Percentiles rank a stretch among this genome's conserved stretches.
phyloP scores from a whole-genome alignment of 2,329 filamentous ascomycete genomes.

The Chaetomiaceae sp. region DNA sequence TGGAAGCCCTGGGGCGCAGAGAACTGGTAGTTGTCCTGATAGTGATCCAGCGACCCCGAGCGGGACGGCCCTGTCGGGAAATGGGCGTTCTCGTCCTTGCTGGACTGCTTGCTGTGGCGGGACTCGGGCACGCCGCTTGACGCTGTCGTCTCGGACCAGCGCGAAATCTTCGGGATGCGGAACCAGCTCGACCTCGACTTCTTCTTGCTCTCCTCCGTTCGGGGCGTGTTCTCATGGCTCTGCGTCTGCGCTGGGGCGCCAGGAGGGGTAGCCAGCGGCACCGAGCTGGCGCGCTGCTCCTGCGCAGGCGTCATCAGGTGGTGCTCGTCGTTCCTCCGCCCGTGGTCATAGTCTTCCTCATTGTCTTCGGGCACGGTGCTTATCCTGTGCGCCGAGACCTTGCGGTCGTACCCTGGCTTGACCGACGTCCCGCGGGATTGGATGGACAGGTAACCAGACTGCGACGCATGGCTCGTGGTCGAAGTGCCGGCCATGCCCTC shows the following conservation, averaged over 20 bases:
- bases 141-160: slow-evolving; percentile 95
- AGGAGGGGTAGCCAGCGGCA: slow-evolving; percentile 56
- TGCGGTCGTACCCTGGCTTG: slow-evolving; percentile 47
- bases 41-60: slow-evolving; percentile 48
- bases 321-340: slow-evolving; percentile 37
- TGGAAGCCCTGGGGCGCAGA: slow-evolving; percentile 47
- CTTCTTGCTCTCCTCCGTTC: slow-evolving; percentile 73
- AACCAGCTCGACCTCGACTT: slow-evolving; percentile 81
- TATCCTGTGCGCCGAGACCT: slow-evolving; percentile 72
- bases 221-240: slow-evolving; percentile 77
- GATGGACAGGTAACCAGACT: slow-evolving; percentile 71
- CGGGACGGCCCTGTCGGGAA: slow-evolving; percentile 25
- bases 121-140: slow-evolving; percentile 80
- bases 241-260: slow-evolving; percentile 40
- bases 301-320: slow-evolving; percentile 60
- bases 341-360: slow-evolving; percentile 63
- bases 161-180: slow-evolving; percentile 73
- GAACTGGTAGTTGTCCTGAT: slow-evolving; percentile 54
- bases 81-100: slow-evolving; percentile 49
- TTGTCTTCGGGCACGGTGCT: slow-evolving; percentile 85
- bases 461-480: slow-evolving; percentile 65
- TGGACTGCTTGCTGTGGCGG: slow-evolving; percentile 58
- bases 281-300: slow-evolving; percentile 51
- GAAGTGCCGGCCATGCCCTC: slow-evolving; percentile 75
- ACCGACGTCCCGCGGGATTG: slow-evolving; percentile 45